Evolutionary conservation across 2,329 filamentous ascomycete genomes (phyloP), one percentile per base, ranked within the genome.

Genomic region (Lomentospora prolificans): DNA sequence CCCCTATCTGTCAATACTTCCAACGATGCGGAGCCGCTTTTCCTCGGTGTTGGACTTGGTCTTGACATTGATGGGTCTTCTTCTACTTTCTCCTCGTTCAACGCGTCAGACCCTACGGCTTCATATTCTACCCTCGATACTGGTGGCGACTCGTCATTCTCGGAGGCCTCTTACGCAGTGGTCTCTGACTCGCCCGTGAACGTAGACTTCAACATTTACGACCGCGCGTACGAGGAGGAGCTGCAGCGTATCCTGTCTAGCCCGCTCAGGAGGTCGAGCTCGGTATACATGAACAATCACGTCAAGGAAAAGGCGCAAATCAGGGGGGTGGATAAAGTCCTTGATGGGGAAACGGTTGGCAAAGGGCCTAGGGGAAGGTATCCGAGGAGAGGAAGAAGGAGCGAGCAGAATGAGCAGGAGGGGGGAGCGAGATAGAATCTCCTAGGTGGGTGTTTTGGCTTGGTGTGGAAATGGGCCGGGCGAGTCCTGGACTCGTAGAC

Each of bases 151-250:
- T 4, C 28, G 2, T 33, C 14, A 10, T 33, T 30, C 14, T 12
- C 28, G 30, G 30, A 33, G 19, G 61, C 66, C 8, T 69, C 69
- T 2, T 69, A 77, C 22, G 55, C 30, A 7, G 67, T 86, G 3
- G 84, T 96, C 41, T 89, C 88, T 28, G 90, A 96, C 69, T 95
- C 89, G 1, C 92, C 92, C 2, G 86, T 86, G 0, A 86, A 85
- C 1, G 87, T 89, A 4, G 90, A 95, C 58, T 89, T 89, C 62
- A 85, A 94, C 65, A 86, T 97, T 57, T 96, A 96, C 67, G 89
- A 95, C 67, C 55, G 55, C 44, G 55, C 55, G 0, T 96, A 95
- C 66, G 83, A 89, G 64, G 81, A 87, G 58, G 89, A 96, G 70
- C 81, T 94, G 27, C 80, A 86, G 57, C 80, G 85, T 14, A 92